phyloP scores from a whole-genome alignment of 75 land plant species.

The Selaginella tamariscina region DNA sequence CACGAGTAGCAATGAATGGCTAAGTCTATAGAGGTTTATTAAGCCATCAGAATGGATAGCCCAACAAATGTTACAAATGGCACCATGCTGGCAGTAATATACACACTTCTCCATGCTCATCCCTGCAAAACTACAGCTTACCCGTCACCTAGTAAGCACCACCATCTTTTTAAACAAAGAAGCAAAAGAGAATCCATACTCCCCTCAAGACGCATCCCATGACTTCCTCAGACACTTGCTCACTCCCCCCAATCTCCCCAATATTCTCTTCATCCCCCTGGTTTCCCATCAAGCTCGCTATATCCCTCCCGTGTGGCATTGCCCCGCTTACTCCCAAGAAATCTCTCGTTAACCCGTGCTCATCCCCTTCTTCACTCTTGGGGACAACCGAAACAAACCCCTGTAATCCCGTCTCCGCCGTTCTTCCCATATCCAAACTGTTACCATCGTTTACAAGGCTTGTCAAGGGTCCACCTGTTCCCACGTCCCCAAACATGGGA shows the following conservation, averaged over 20 bases:
- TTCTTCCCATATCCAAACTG: neutral
- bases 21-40: too few species aligned
- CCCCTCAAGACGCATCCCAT: neutral
- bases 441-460: too few species aligned
- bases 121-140: too few species aligned
- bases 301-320: neutral
- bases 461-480: too few species aligned
- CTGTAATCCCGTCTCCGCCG: neutral
- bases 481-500: neutral
- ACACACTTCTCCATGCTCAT: too few species aligned
- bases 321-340: neutral
- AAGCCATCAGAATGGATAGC: too few species aligned
- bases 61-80: too few species aligned
- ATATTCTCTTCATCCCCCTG: slow-evolving; percentile 34
- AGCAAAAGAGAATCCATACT: too few species aligned
- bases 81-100: too few species aligned
- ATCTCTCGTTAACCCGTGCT: neutral
- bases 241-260: neutral
- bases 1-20: neutral
- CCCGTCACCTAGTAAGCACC: too few species aligned
- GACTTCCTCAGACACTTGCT: neutral
- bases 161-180: too few species aligned
- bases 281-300: neutral
- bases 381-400: neutral
- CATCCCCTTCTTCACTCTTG: neutral